These are phyloP conservation scores for Meyerozyma athensensis DNA, from an alignment of 1,139 yeast species.

Conservation along the genomic window DNA sequence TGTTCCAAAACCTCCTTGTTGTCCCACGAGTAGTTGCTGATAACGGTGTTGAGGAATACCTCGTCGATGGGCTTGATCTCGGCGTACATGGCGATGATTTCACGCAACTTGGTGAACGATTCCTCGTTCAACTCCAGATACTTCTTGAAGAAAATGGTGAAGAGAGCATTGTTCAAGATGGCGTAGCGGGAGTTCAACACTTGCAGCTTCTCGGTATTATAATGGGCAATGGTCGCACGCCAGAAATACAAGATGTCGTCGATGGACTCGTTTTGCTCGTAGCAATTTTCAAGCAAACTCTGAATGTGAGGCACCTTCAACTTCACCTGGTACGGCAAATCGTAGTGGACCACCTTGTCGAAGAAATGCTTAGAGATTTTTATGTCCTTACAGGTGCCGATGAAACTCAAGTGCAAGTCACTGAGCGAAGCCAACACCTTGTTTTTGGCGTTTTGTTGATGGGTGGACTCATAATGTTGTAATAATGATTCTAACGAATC, in stretches of 20 bases:
- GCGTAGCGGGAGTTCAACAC: slow-evolving; percentile 53
- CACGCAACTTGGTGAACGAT: slow-evolving; percentile 55
- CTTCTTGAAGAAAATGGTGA: slow-evolving; percentile 60
- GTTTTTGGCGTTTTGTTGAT: slow-evolving; percentile 11
- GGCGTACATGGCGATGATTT: slow-evolving; percentile 54
- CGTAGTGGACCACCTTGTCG: slow-evolving; percentile 60
- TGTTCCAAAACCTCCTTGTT: slow-evolving; percentile 62
- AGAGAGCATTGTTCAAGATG: slow-evolving; percentile 65
- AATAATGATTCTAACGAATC: slow-evolving; percentile 38
- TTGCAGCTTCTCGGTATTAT: slow-evolving; percentile 31
- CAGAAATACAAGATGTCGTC: slow-evolving; percentile 60
- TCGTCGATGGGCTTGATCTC: slow-evolving; percentile 60
- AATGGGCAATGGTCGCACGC: slow-evolving; percentile 56
- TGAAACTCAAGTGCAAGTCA: slow-evolving; percentile 72
- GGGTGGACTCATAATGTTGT: slow-evolving; percentile 21
- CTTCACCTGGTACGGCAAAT: slow-evolving; percentile 67
- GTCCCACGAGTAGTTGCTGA: slow-evolving; percentile 69
- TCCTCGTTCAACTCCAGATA: slow-evolving; percentile 52
- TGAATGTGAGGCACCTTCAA: slow-evolving; percentile 76
- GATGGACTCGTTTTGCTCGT: slow-evolving; percentile 54
- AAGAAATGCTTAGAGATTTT: slow-evolving; percentile 69
- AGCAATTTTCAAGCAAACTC: slow-evolving; percentile 59
- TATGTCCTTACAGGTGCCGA: slow-evolving; percentile 76
- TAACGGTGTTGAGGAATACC: slow-evolving; percentile 72
- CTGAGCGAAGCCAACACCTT: slow-evolving; percentile 25